A percentile compares a stretch with the other conserved stretches of the same genome.
These are phyloP conservation scores for Podila minutissima DNA, from an alignment of 192 early-diverging fungal genomes.

Conservation along the genomic window DNA sequence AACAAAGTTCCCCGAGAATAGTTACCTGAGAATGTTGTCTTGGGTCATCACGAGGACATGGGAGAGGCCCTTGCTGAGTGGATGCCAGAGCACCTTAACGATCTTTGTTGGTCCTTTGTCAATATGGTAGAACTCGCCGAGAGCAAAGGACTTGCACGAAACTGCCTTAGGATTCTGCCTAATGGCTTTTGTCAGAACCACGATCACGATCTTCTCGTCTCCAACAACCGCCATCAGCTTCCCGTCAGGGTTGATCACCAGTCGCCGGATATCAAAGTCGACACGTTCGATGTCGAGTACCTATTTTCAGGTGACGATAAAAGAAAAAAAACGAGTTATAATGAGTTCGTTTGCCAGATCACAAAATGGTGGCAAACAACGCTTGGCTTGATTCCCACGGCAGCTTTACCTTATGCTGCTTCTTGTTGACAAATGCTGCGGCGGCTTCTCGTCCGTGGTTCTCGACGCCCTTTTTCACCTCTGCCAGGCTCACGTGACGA, in stretches of 20 bases:
- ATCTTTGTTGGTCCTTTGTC: slow-evolving; percentile 55
- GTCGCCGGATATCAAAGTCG: slow-evolving; percentile 67
- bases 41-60: slow-evolving; percentile 77
- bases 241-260: slow-evolving; percentile 66
- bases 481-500: slow-evolving; percentile 67
- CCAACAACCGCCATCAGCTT: slow-evolving; percentile 71
- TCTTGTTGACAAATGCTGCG: slow-evolving; percentile 12
- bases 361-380: no score
- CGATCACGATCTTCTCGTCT: slow-evolving; percentile 63
- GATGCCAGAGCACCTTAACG: slow-evolving; percentile 83
- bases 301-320: slow-evolving; percentile 16
- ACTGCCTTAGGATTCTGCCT: slow-evolving; percentile 30
- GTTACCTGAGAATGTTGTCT: slow-evolving; percentile 70
- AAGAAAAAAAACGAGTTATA: slow-evolving; percentile 6
- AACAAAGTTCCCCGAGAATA: neutral
- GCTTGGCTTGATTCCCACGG: no score
- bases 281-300: slow-evolving; percentile 55
- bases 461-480: slow-evolving; percentile 69
- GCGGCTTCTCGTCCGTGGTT: slow-evolving; percentile 40
- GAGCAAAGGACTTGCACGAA: slow-evolving; percentile 36
- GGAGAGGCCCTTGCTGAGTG: slow-evolving; percentile 71
- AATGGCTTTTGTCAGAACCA: slow-evolving; percentile 58
- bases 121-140: slow-evolving; percentile 52
- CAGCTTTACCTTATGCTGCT: slow-evolving; percentile 48
- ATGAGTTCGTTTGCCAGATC: no score